Conservation (phyloP, 176 grass and related monocot genomes). For the Pontederia crassipes region DNA sequence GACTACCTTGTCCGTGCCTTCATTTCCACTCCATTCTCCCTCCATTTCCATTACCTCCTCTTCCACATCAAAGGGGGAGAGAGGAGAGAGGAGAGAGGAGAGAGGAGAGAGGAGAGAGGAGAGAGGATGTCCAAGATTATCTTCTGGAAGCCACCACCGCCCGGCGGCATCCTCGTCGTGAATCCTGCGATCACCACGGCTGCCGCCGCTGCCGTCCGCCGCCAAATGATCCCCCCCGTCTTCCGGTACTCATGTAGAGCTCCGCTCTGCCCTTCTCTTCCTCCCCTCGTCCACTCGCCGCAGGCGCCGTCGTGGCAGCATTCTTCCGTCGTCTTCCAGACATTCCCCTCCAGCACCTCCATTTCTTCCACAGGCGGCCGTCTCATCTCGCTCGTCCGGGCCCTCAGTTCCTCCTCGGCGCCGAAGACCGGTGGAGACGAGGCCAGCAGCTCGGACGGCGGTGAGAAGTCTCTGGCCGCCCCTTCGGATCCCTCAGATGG, state of each 20-base stretch:
- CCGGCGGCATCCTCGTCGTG: constrained; percentile 9
- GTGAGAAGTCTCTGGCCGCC: constrained; percentile 17
- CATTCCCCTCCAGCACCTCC: background rate
- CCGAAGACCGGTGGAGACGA: background rate
- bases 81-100: background rate
- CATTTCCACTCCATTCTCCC: background rate
- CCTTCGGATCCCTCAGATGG: constrained; percentile 6
- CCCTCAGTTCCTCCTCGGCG: constrained; percentile 3
- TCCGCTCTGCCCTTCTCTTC: constrained; percentile 20
- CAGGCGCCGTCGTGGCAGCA: constrained; percentile 12
- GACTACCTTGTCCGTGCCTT: too few species aligned
- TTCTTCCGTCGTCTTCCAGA: constrained; percentile 6
- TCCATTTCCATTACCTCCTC: background rate
- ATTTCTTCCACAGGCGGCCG: too few species aligned
- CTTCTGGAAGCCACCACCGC: constrained; percentile 34
- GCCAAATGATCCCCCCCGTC: constrained; percentile 1
- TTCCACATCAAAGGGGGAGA: background rate
- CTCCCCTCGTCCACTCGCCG: constrained; percentile 16
- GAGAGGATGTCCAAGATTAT: constrained; percentile 58
- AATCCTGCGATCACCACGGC: constrained; percentile 19
- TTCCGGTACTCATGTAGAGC: background rate
- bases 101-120: background rate
- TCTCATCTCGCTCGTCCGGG: background rate
- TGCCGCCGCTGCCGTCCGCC: constrained; percentile 11
- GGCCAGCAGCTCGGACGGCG: background rate